Conservation (phyloP, 768 basidiomycete genomes). For the Neoboletus subvelutipes region DNA sequence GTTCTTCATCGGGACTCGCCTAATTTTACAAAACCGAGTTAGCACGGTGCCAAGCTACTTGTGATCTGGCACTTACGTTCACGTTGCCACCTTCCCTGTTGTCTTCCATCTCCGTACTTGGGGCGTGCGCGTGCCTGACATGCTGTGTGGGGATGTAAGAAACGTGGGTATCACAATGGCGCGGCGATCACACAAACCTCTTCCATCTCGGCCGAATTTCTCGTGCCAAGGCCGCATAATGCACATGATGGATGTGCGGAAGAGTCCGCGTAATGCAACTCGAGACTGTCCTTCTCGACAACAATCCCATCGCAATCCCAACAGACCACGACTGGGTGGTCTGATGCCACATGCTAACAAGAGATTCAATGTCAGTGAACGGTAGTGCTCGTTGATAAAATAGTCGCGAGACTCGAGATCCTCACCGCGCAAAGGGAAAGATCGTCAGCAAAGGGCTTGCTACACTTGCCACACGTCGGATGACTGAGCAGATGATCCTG, state of each 20-base stretch:
- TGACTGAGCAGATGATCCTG: slow-evolving; percentile 27
- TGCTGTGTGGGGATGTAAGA: slow-evolving; percentile 20
- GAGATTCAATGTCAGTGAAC: neutral
- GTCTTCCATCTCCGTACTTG: slow-evolving; percentile 3
- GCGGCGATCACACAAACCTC: slow-evolving; percentile 17
- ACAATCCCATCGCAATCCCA: slow-evolving; percentile 31
- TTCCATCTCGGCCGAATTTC: slow-evolving; percentile 13
- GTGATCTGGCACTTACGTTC: neutral
- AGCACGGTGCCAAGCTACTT: neutral
- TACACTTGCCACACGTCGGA: slow-evolving; percentile 25
- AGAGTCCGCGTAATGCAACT: slow-evolving; percentile 24
- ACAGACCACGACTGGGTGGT: slow-evolving; percentile 28
- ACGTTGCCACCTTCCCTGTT: neutral
- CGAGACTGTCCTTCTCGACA: slow-evolving; percentile 20
- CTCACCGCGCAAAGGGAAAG: slow-evolving; percentile 24
- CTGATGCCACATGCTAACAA: slow-evolving; percentile 23
- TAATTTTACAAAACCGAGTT: slow-evolving; percentile 2
- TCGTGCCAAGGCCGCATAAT: slow-evolving; percentile 19
- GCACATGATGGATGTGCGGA: slow-evolving; percentile 22
- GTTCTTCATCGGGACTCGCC: neutral
- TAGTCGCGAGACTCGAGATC: neutral
- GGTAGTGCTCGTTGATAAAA: neutral
- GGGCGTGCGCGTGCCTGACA: slow-evolving; percentile 14
- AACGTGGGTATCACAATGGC: neutral
- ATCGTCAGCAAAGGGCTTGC: slow-evolving; percentile 18